phyloP scores from a whole-genome alignment of 768 basidiomycete species.

The Crucibulum laeve region DNA sequence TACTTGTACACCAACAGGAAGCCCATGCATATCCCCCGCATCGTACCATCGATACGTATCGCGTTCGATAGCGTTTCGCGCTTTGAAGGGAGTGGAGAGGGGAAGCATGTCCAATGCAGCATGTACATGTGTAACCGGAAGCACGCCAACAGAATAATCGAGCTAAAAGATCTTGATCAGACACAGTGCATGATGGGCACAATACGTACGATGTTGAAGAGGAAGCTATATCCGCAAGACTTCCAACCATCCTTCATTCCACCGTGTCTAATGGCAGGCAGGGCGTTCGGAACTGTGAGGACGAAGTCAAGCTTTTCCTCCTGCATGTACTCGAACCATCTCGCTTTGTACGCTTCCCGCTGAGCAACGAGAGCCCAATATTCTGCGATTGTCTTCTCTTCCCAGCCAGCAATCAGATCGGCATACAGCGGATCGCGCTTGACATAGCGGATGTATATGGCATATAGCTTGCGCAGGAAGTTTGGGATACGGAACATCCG shows the following conservation, averaged over 20 bases:
- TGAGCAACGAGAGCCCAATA: conserved; percentile 43
- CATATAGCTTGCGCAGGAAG: conserved; percentile 41
- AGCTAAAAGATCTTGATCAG: conserved; percentile 13
- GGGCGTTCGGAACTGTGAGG: conserved; percentile 52
- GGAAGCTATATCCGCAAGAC: conserved; percentile 54
- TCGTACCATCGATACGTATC: conserved; percentile 48
- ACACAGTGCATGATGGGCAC: neutral
- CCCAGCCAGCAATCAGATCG: conserved; percentile 42
- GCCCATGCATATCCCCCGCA: conserved; percentile 46
- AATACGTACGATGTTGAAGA: conserved; percentile 54
- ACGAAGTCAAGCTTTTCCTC: conserved; percentile 50
- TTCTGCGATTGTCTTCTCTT: conserved; percentile 39
- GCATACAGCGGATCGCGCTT: conserved; percentile 50
- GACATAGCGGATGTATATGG: conserved; percentile 49
- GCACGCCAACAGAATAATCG: conserved; percentile 45
- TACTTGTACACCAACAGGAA: conserved; percentile 60
- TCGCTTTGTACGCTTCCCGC: conserved; percentile 37
- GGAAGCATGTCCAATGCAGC: conserved; percentile 34
- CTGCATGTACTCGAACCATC: conserved; percentile 38
- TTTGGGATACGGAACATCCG: conserved; percentile 39
- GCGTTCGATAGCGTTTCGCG: conserved; percentile 39
- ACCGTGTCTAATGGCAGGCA: conserved; percentile 50
- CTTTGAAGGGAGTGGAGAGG: conserved; percentile 18
- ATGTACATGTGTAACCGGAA: conserved; percentile 55
- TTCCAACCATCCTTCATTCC: conserved; percentile 49